These are phyloP conservation scores for Populus hybrid DNA, from an alignment of 441 rosid genomes.

Conservation along the genomic window DNA sequence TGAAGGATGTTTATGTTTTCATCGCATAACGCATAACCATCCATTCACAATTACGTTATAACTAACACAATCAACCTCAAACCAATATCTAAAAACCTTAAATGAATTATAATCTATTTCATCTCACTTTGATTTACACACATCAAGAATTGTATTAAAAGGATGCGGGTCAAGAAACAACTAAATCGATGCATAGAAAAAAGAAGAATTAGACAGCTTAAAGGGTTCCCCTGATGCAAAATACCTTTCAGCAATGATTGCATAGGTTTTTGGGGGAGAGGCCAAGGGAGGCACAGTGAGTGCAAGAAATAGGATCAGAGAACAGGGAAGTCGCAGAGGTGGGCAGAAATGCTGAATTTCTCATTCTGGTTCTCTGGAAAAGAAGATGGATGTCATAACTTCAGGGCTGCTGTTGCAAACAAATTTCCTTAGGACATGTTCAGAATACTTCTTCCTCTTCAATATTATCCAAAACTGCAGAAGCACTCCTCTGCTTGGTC, in stretches of 20 bases:
- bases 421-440: not conserved
- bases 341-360: constrained; percentile 47
- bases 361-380: not conserved
- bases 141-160: constrained; percentile 79
- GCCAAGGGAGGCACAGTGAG: constrained; percentile 65
- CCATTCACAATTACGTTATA: constrained; percentile 74
- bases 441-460: not conserved
- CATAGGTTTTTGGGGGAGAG: constrained; percentile 60
- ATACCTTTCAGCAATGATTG: constrained; percentile 74
- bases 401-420: not conserved
- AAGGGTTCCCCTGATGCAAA: constrained; percentile 67
- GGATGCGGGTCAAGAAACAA: constrained; percentile 60
- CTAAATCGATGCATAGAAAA: constrained; percentile 80
- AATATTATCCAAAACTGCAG: not conserved
- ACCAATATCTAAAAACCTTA: constrained; percentile 55
- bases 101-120: constrained; percentile 75
- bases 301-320: constrained; percentile 54
- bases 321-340: constrained; percentile 54
- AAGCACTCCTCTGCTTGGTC: not conserved
- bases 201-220: constrained; percentile 57
- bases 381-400: not conserved
- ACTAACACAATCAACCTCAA: constrained; percentile 63
- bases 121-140: constrained; percentile 63
- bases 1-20: no score
- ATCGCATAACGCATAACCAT: no score